Percentiles rank a stretch among this genome's conserved stretches.
phyloP scores from a whole-genome alignment of 805 yeast species.

The Zygosaccharomyces pseudorouxii region DNA sequence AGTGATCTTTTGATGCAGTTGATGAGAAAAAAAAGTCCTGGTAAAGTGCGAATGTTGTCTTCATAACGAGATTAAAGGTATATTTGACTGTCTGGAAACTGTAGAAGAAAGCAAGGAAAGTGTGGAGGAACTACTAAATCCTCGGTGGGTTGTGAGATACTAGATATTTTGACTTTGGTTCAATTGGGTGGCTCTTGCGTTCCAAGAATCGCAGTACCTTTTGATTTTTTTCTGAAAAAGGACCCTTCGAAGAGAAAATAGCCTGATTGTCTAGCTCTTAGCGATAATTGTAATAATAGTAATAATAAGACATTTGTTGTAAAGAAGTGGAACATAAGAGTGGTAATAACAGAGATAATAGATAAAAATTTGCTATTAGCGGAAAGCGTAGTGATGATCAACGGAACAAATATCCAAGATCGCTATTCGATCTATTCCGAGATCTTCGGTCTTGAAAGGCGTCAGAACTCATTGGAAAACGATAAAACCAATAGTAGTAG shows the following conservation, averaged over 20 bases:
- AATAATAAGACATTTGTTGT: too few species aligned
- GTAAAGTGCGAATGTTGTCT: neutral
- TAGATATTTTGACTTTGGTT: neutral
- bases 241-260: neutral
- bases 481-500: constrained; percentile 11
- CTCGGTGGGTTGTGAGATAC: neutral
- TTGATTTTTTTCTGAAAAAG: neutral
- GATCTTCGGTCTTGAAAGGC: constrained; percentile 29
- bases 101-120: neutral
- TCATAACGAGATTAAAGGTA: constrained; percentile 1
- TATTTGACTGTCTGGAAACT: neutral
- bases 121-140: neutral
- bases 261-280: neutral
- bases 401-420: constrained; percentile 11
- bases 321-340: too few species aligned
- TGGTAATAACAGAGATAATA: neutral
- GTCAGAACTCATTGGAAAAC: constrained; percentile 16
- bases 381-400: constrained; percentile 6
- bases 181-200: constrained; percentile 1
- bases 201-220: neutral
- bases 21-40: neutral
- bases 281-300: too few species aligned
- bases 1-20: neutral
- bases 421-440: constrained; percentile 24
- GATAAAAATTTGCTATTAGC: neutral